Base-by-base conservation (phyloP, 2,329 filamentous ascomycete species). In the Nemania sp. region DNA sequence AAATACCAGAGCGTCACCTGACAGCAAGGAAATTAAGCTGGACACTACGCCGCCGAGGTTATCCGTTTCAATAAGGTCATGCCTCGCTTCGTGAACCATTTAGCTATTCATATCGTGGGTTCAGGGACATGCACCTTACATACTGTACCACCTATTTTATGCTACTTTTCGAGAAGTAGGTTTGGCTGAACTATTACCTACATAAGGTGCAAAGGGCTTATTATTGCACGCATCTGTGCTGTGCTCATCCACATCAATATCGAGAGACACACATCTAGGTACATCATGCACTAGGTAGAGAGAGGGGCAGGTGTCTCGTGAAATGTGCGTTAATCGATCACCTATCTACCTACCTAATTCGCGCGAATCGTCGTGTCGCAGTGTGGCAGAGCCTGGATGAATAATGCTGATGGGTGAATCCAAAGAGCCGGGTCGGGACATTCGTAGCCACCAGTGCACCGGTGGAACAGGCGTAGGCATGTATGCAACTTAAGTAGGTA, bases 1-100 rank as follows among this genome's bases (percentile, higher is more conserved):
- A 65, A 69, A 62, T 63, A 62, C 43, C 57, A 65, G 41, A 49
- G 35, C 58, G 62, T 68, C 67, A 66, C 63, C 67, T 69, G 67
- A 66, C 66, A 41, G 15, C 32, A 22, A 32, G 29, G 47, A 62
- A 49, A 54, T 38, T 55, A 62, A 66, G 63, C 53, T 58, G 66
- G 62, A 66, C 62, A 59, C 51, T 11, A 64, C 43, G 45, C 65
- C 52, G 35, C 60, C 27, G 59, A 64, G 55, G 15, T 49, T 53
- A 63, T 55, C 54, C 41, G 57, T 54, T 56, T 62, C 38, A 38
- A 68, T 58, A n/a, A 38, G 66, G 52, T 43, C 55, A 56, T 49
- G 11, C 15, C n/a, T n/a, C n/a, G n/a, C n/a, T 26, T 32, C 29
- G 8, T 32, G 29, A 8, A 32, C 29, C n/a, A n/a, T n/a, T n/a